These are phyloP conservation scores for Tolypocladium amazonense DNA, from an alignment of 2,329 filamentous ascomycete species.

Conservation along the genomic window DNA sequence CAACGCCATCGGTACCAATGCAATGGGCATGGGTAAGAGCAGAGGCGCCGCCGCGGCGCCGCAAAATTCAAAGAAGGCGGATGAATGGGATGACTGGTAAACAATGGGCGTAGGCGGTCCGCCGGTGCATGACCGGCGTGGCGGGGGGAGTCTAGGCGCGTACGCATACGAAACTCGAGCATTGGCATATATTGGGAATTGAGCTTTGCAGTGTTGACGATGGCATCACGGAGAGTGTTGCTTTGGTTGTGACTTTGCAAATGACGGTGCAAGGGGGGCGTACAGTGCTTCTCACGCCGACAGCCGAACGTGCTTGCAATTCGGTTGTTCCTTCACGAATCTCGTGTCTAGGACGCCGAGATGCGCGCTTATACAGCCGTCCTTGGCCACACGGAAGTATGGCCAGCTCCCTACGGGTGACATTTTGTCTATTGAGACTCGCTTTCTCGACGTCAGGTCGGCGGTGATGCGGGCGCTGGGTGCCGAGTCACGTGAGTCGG, in stretches of 20 bases:
- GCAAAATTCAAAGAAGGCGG: constrained; percentile 33
- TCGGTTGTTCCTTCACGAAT: not conserved
- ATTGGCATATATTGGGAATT: not conserved
- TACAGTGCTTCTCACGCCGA: not conserved
- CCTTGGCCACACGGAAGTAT: not conserved
- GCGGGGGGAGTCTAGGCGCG: constrained; percentile 16
- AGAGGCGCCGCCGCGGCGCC: constrained; percentile 20
- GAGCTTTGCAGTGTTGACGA: not conserved
- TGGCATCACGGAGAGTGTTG: not conserved
- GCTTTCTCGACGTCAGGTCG: not conserved
- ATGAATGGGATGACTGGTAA: constrained; percentile 57
- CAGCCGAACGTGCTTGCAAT: not conserved
- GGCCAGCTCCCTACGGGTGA: not conserved
- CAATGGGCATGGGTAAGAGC: constrained; percentile 44
- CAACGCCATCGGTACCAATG: constrained; percentile 47
- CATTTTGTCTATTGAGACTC: not conserved
- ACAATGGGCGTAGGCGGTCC: not conserved
- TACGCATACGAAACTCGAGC: constrained; percentile 8
- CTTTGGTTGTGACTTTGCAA: not conserved
- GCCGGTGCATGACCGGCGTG: constrained; percentile 11
- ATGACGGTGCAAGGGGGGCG: not conserved
- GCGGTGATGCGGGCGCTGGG: not conserved
- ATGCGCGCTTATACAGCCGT: not conserved
- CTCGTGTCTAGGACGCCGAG: not conserved
- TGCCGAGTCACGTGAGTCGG: constrained; percentile 21